Percentiles rank a stretch among this genome's conserved stretches.
phyloP scores from a whole-genome alignment of 2,329 filamentous ascomycete species.

The Cladophialophora chaetospira region DNA sequence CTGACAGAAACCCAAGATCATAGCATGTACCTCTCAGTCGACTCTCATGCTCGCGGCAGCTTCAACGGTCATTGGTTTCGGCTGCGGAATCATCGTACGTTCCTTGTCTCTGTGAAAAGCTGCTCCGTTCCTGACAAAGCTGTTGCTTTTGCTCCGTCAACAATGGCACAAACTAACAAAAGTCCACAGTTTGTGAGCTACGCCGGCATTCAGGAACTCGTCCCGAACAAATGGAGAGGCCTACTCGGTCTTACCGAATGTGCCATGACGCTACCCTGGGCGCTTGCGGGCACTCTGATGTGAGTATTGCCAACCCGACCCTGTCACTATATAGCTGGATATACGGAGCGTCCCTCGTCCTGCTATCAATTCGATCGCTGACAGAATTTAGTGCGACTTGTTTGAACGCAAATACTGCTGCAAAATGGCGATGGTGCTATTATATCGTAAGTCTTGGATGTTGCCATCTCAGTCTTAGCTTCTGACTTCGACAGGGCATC shows the following conservation, averaged over 20 bases:
- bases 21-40: conserved; percentile 41
- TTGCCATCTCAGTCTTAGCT: not conserved
- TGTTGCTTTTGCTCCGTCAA: too few relatives aligned
- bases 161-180: too few relatives aligned
- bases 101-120: too few relatives aligned
- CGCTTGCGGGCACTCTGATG: conserved; percentile 47
- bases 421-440: conserved; percentile 54
- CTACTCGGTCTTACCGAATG: conserved; percentile 35
- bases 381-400: not conserved
- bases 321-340: conserved; percentile 18
- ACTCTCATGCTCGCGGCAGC: conserved; percentile 42
- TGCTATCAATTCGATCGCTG: not conserved
- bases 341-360: not conserved
- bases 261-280: conserved; percentile 44
- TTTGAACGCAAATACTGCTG: conserved; percentile 38
- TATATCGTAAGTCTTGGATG: conserved; percentile 32
- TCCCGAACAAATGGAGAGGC: conserved; percentile 42
- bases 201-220: conserved; percentile 41
- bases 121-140: too few relatives aligned
- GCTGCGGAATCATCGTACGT: conserved; percentile 44
- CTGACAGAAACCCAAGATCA: conserved; percentile 32
- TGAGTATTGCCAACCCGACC: conserved; percentile 46
- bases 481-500: not conserved
- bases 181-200: conserved; percentile 43
- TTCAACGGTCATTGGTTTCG: conserved; percentile 38